These are phyloP conservation scores for Coemansia sp. DNA, from an alignment of 192 early-diverging fungal species.

Conservation along the genomic window DNA sequence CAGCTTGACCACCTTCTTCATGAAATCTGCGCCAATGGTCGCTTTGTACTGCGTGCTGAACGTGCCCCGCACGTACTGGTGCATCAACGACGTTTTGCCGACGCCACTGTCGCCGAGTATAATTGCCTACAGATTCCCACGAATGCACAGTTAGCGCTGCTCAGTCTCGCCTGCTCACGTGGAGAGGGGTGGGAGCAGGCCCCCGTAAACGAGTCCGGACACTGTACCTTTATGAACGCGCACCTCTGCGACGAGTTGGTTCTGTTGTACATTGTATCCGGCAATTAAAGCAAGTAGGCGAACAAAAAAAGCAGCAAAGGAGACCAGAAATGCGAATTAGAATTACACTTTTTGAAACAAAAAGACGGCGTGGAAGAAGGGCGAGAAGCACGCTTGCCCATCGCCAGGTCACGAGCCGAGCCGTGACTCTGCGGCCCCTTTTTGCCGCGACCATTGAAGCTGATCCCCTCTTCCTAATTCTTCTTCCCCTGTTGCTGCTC, in stretches of 20 bases:
- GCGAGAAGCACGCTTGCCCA: not conserved
- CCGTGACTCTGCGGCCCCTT: too few species aligned
- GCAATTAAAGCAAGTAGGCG: not conserved
- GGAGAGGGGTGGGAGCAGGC: not conserved
- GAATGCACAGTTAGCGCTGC: not conserved
- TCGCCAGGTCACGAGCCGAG: too few species aligned
- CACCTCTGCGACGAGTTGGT: conserved; percentile 30
- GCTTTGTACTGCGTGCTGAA: conserved; percentile 99
- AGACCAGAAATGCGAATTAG: not conserved
- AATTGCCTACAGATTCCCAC: conserved; percentile 29
- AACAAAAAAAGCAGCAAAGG: not conserved
- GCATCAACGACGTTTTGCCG: conserved; percentile 98
- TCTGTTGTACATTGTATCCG: conserved; percentile 39
- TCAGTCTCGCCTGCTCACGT: too few species aligned
- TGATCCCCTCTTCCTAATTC: not conserved
- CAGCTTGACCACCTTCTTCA: conserved; percentile 90
- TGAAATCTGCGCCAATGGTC: conserved; percentile 98
- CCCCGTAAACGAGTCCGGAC: not conserved
- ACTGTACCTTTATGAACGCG: conserved; percentile 42
- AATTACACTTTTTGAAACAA: not conserved
- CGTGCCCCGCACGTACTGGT: conserved; percentile 97
- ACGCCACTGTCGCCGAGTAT: conserved; percentile 67
- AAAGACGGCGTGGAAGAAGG: not conserved
- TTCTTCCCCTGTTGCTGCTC: not conserved
- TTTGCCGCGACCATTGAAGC: too few species aligned